These are phyloP conservation scores for Globisporangium middletonii DNA, from an alignment of 352 stramenopile genomes.

Conservation along the genomic window DNA sequence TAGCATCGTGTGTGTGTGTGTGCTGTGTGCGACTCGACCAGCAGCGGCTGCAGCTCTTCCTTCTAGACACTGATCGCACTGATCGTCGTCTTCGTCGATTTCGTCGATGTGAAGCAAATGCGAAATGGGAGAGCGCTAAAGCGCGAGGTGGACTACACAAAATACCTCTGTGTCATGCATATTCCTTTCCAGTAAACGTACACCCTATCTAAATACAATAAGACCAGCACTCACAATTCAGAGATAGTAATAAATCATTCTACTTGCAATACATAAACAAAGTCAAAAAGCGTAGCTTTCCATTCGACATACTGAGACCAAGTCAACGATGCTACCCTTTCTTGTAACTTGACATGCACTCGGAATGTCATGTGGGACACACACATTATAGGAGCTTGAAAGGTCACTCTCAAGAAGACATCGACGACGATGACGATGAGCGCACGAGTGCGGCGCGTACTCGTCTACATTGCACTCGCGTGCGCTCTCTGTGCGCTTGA, in stretches of 20 bases:
- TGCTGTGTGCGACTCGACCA: neutral
- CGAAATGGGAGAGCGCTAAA: neutral
- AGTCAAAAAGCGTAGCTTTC: neutral
- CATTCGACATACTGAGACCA: neutral
- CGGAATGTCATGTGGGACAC: neutral
- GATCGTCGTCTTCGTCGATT: neutral
- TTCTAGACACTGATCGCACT: neutral
- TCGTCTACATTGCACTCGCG: neutral
- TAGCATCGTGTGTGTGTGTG: conserved; percentile 8
- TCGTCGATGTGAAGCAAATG: neutral
- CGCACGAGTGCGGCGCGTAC: neutral
- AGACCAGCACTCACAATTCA: neutral
- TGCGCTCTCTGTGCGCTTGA: neutral
- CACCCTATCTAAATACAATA: neutral
- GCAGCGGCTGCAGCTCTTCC: neutral
- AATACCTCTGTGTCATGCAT: too few species aligned
- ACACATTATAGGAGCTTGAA: neutral
- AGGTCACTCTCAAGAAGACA: neutral
- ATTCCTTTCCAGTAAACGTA: neutral
- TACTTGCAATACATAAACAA: neutral
- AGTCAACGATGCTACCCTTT: neutral
- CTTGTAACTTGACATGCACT: neutral
- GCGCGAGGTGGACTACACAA: neutral
- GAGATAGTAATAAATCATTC: neutral
- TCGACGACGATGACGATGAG: neutral